Conservation (phyloP, 208 protist species). For the Crithidia sp. region DNA sequence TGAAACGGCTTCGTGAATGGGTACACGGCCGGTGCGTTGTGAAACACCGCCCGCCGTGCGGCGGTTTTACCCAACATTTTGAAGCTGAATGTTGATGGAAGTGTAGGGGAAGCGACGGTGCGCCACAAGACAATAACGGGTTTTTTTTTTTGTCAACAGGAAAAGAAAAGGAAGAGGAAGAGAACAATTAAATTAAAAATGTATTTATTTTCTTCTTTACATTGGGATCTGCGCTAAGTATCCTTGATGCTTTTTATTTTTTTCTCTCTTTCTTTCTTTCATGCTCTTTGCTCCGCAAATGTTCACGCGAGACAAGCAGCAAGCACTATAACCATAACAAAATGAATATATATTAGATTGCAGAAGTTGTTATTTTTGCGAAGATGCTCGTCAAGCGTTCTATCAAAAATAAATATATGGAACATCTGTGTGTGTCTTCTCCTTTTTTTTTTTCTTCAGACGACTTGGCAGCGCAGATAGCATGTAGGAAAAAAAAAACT, state of each 20-base stretch:
- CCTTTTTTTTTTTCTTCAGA: no score
- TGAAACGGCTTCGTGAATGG: conserved; percentile 89
- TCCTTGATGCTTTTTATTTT: not conserved
- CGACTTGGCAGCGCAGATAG: not conserved
- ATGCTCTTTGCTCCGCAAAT: no score
- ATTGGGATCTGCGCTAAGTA: not conserved
- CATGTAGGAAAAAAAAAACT: not conserved
- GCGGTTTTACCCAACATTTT: conserved; percentile 25
- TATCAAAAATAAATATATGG: not conserved
- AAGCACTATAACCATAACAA: not conserved
- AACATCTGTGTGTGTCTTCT: not conserved
- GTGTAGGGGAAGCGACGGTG: no score
- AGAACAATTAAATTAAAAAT: not conserved
- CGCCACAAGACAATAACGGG: not conserved
- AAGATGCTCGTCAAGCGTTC: not conserved
- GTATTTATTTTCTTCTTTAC: no score
- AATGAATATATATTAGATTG: not conserved
- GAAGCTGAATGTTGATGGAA: not conserved
- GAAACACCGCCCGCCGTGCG: conserved; percentile 64
- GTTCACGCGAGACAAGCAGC: no score
- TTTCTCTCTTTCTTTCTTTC: no score
- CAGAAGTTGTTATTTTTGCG: no score
- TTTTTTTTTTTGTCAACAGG: conserved; percentile 5
- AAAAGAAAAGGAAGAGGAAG: not conserved
- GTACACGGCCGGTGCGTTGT: conserved; percentile 86